A percentile compares a stretch with the other conserved stretches of the same genome.
Conservation (phyloP, 2,329 filamentous ascomycete species). For the Phyllosticta paracitricarpa region DNA sequence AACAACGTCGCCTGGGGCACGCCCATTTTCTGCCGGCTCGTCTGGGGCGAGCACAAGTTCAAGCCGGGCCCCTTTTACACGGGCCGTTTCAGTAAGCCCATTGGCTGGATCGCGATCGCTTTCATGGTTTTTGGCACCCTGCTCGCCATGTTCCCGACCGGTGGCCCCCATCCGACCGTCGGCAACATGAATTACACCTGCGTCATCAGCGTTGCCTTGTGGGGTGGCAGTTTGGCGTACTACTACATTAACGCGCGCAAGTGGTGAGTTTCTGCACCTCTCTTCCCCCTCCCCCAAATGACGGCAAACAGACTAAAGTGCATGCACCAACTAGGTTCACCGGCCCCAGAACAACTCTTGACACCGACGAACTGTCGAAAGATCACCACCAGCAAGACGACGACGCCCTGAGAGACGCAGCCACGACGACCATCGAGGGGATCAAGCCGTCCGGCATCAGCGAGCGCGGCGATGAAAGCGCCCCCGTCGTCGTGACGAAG, state of each 20-base stretch:
- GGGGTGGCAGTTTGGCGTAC: slow-evolving; percentile 47
- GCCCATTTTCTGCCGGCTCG: slow-evolving; percentile 48
- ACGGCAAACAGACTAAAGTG: slow-evolving; percentile 18
- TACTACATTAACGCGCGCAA: slow-evolving; percentile 48
- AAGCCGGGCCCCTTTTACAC: slow-evolving; percentile 51
- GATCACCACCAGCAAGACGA: slow-evolving; percentile 20
- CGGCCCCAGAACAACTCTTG: slow-evolving; percentile 48
- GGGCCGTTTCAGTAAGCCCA: slow-evolving; percentile 41
- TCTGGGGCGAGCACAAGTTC: slow-evolving; percentile 51
- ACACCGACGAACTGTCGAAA: slow-evolving; percentile 19
- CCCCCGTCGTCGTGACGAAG: not conserved
- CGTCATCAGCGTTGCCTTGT: slow-evolving; percentile 50
- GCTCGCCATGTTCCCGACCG: slow-evolving; percentile 49
- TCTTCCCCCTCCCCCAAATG: not conserved
- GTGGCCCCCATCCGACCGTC: slow-evolving; percentile 42
- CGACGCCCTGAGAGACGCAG: slow-evolving; percentile 15
- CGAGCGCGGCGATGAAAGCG: not conserved
- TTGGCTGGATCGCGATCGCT: slow-evolving; percentile 44
- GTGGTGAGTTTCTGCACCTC: slow-evolving; percentile 26
- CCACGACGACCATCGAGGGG: slow-evolving; percentile 15
- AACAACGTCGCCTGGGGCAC: slow-evolving; percentile 52
- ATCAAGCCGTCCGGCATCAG: not conserved
- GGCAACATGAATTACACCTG: slow-evolving; percentile 54
- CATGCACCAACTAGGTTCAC: slow-evolving; percentile 24
- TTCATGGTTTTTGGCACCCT: slow-evolving; percentile 48